These are phyloP conservation scores for Alternaria gaisen DNA, from an alignment of 2,329 filamentous ascomycete species.

Conservation along the genomic window DNA sequence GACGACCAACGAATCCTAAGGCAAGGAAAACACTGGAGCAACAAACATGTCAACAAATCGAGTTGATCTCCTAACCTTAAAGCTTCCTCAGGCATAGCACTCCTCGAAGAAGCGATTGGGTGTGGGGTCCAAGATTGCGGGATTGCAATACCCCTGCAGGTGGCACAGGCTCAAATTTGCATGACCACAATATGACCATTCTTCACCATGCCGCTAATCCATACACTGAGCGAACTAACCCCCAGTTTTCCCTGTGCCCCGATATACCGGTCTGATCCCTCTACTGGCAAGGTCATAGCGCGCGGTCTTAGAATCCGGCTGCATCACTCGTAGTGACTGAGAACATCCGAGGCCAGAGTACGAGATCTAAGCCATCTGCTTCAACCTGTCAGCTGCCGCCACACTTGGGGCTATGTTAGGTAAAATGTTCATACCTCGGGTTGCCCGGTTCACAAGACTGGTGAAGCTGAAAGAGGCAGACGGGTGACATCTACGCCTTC, in stretches of 20 bases:
- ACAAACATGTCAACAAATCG: not conserved
- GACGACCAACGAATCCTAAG: not conserved
- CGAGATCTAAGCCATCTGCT: not conserved
- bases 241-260: too few relatives aligned
- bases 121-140: not conserved
- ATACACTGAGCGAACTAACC: not conserved
- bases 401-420: not conserved
- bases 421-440: not conserved
- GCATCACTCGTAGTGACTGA: too few relatives aligned
- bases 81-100: not conserved
- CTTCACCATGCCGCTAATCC: not conserved
- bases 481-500: not conserved
- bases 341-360: not conserved
- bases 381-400: not conserved
- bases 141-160: not conserved
- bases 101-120: not conserved
- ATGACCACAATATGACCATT: not conserved
- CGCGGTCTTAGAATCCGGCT: too few relatives aligned
- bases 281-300: too few relatives aligned
- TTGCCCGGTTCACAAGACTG: not conserved
- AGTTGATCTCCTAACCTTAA: not conserved
- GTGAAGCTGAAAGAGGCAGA: not conserved
- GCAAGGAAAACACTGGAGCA: not conserved
- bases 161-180: not conserved
- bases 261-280: too few relatives aligned